These are phyloP conservation scores for Prunus mira DNA, from an alignment of 306 rosid genomes.

Conservation along the genomic window DNA sequence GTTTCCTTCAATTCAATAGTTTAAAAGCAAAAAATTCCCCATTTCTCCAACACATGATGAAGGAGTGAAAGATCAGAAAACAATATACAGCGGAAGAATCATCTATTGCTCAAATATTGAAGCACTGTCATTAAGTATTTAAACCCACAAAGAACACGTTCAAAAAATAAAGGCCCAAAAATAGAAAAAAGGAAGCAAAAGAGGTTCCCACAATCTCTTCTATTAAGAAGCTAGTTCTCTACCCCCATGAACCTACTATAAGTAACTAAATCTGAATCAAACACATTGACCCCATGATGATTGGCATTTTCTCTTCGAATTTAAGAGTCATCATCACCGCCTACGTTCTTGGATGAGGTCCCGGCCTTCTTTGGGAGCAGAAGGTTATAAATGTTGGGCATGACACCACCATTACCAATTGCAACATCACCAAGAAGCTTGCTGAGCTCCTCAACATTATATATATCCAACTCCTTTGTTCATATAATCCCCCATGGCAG, in stretches of 20 bases:
- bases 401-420: constrained; percentile 85
- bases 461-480: no score
- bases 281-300: background rate
- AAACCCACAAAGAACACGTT: background rate
- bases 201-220: background rate
- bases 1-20: no score
- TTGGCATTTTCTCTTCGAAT: background rate
- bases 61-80: background rate
- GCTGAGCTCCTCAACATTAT: constrained; percentile 80
- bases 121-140: constrained; percentile 12
- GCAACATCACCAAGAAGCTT: constrained; percentile 82
- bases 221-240: background rate
- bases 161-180: background rate
- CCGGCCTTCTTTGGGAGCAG: constrained; percentile 80
- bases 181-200: background rate
- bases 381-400: constrained; percentile 84
- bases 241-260: background rate
- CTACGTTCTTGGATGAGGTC: constrained; percentile 47
- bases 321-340: constrained; percentile 61
- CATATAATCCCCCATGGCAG: no score
- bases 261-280: background rate
- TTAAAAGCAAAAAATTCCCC: no score
- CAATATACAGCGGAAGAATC: background rate
- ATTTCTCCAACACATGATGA: no score
- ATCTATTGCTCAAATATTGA: background rate